Evolutionary conservation across 331 rosid species (phyloP).

Genomic region (Rosa hybrid): DNA sequence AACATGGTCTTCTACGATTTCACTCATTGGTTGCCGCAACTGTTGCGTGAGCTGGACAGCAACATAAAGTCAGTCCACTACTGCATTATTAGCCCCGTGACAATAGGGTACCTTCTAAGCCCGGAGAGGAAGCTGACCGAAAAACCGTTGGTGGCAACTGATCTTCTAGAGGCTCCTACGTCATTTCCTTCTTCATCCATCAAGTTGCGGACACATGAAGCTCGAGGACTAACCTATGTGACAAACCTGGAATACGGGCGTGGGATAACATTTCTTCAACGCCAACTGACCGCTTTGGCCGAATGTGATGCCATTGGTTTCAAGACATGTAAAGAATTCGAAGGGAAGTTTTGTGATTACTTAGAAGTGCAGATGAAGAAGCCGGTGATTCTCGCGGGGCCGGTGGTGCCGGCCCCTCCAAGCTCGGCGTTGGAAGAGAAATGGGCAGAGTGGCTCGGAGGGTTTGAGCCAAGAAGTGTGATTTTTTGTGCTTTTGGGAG

Average conservation of each 20-base stretch:
- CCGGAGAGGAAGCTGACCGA: neutral
- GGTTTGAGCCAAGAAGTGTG: neutral
- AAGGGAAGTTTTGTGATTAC: slow-evolving; percentile 7
- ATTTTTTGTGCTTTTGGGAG: slow-evolving; percentile 1
- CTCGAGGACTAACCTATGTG: neutral
- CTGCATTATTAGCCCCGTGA: neutral
- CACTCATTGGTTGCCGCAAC: slow-evolving; percentile 7
- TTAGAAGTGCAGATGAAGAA: neutral
- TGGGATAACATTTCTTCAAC: neutral
- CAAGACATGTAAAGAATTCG: neutral
- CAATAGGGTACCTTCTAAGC: neutral
- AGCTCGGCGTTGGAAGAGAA: neutral
- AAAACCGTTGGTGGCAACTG: neutral
- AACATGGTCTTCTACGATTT: neutral
- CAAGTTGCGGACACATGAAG: neutral
- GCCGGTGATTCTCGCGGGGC: neutral
- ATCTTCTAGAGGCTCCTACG: neutral
- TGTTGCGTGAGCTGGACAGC: neutral
- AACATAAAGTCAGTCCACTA: neutral
- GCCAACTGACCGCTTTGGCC: neutral
- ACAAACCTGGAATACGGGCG: neutral
- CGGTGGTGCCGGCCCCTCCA: neutral
- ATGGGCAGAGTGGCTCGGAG: neutral
- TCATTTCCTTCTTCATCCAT: slow-evolving; percentile 1
- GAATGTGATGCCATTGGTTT: neutral